Evolutionary conservation across 2,329 filamentous ascomycete species (phyloP).

Genomic region (Aureobasidium mangrovei): DNA sequence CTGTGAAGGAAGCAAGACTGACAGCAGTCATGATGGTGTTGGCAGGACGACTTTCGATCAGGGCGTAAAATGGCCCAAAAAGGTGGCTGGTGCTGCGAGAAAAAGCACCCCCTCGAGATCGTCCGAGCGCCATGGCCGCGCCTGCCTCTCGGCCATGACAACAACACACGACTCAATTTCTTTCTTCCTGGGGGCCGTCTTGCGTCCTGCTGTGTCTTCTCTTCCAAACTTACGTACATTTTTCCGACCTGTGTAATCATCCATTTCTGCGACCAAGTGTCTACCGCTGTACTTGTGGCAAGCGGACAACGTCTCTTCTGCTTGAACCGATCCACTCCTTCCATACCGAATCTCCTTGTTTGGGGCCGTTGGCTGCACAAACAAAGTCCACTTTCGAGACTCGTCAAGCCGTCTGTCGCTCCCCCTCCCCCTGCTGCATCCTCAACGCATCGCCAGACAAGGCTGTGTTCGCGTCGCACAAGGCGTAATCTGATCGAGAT

Average conservation of each 20-base stretch:
- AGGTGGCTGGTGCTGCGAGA: slow-evolving; percentile 7
- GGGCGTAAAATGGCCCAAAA: background rate
- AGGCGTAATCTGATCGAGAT: background rate
- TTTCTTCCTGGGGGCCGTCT: background rate
- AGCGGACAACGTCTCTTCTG: background rate
- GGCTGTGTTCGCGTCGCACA: background rate
- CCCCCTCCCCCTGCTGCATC: background rate
- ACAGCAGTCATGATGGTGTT: slow-evolving; percentile 1
- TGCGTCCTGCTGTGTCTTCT: background rate
- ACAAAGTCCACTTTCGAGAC: background rate
- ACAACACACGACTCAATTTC: slow-evolving; percentile 5
- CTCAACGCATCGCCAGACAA: background rate
- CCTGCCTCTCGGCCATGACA: slow-evolving; percentile 3
- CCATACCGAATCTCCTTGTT: slow-evolving; percentile 5
- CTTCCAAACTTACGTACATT: background rate
- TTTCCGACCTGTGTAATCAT: slow-evolving; percentile 1
- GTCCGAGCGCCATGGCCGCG: background rate
- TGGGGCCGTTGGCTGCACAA: slow-evolving; percentile 5
- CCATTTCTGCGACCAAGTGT: background rate
- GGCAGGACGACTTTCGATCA: background rate
- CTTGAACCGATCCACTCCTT: slow-evolving; percentile 5
- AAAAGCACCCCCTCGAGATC: background rate
- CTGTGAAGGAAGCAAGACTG: background rate
- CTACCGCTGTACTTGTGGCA: background rate
- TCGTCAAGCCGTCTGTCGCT: background rate